Base-by-base conservation (phyloP, 495 filamentous ascomycete genomes). In the Pseudomonodictys pantanalensis region DNA sequence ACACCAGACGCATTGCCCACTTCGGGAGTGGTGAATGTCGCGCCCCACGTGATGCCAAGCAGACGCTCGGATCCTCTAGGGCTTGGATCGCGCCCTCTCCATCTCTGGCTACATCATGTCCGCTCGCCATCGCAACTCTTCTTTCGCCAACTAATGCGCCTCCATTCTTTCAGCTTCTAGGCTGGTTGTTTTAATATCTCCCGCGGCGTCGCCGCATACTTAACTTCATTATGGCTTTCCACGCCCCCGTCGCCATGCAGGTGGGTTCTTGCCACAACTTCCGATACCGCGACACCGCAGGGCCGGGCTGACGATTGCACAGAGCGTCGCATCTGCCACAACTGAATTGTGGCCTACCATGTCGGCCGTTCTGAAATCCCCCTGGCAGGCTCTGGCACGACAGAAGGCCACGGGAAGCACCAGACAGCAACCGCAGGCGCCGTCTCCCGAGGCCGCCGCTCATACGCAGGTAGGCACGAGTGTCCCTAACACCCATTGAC, bases 301-400 rank as follows among this genome's bases (percentile, higher is more conserved):
- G n/a, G 30, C 49, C 18, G 38, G 22, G 24, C 33, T 52, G 30
- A 60, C 59, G 12, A 47, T 35, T n/a, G 18, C 30, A 38, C 44
- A 68, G 65, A 60, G 50, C 47, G 32, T 83, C 51, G 76, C 76
- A 47, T 76, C 78, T 35, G 76, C 76, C 56, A 77, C 79, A 1
- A 71, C 76, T 46, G 79, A 83, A 39, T 56, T 82, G 58, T 83
- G 78, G 79, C 81, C 82, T 22, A 79, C 80, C 17, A 73, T 84
- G 56, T 73, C 77, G 35, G 77, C 72, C 57, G 70, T 76, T 18
- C 65, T 84, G 46, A 63, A 70, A 17, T 50, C 74, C 17, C 75
- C 81, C 22, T 78, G 74, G 72, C 71, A 71, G 65, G 65, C 41
- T 20, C 20, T 73, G 11, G 30, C 25, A 18, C 63, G 66, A 3